These are phyloP conservation scores for Rhodotorula kratochvilovae DNA, from an alignment of 768 basidiomycete genomes.

Conservation along the genomic window DNA sequence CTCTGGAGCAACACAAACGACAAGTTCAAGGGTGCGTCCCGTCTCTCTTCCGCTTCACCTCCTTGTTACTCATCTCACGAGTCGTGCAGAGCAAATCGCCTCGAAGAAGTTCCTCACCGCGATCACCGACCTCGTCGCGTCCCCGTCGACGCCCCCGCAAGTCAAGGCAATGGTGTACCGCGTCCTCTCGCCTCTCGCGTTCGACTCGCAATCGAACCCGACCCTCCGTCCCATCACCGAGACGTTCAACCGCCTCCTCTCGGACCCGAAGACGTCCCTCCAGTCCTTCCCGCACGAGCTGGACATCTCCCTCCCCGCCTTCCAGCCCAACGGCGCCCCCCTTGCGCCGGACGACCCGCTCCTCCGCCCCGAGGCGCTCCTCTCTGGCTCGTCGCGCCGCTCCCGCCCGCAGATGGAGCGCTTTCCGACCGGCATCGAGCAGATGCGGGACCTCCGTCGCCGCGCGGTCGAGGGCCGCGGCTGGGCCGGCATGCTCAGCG, in stretches of 20 bases:
- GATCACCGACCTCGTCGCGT: conserved; percentile 13
- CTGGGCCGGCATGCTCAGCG: conserved; percentile 36
- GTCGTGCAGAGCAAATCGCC: conserved; percentile 29
- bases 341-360: conserved; percentile 36
- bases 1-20: conserved; percentile 31
- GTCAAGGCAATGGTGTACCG: conserved; percentile 35
- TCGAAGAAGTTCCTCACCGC: conserved; percentile 39
- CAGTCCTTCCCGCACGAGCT: not conserved
- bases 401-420: not conserved
- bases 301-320: not conserved
- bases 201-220: conserved; percentile 15
- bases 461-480: conserved; percentile 25
- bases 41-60: not conserved
- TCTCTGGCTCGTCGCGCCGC: not conserved
- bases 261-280: not conserved
- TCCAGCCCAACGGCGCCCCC: conserved; percentile 32
- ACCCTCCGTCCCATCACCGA: not conserved
- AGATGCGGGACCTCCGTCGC: conserved; percentile 24
- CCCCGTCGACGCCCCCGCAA: conserved; percentile 21
- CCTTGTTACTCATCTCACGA: not conserved
- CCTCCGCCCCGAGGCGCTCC: conserved; percentile 32
- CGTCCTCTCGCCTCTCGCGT: conserved; percentile 31
- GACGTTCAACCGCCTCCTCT: not conserved
- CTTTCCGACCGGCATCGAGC: conserved; percentile 5
- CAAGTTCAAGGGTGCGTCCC: conserved; percentile 31